Percentiles rank a stretch among this genome's conserved stretches.
phyloP scores from a whole-genome alignment of 768 basidiomycete genomes.

The Kwoniella bestiolae region DNA sequence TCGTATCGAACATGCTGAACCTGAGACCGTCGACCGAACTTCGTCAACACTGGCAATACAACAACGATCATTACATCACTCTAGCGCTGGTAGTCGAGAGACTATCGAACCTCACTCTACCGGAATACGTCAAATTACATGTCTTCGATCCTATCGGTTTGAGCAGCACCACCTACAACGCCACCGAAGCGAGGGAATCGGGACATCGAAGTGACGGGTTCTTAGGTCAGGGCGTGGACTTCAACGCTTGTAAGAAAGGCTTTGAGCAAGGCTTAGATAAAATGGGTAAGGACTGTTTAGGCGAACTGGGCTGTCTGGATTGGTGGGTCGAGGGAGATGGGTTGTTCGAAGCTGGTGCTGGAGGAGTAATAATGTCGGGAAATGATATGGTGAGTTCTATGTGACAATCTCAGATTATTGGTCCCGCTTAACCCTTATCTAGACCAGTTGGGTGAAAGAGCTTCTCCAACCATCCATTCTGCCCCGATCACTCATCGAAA shows the following conservation, averaged over 20 bases:
- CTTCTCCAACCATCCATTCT: constrained; percentile 38
- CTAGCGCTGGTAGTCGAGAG: constrained; percentile 33
- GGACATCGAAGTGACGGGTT: constrained; percentile 34
- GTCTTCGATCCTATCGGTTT: constrained; percentile 47
- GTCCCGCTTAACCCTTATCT: not conserved
- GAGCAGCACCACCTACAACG: constrained; percentile 35
- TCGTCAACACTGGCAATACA: constrained; percentile 47
- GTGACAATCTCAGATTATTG: not conserved
- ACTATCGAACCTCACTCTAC: constrained; percentile 29
- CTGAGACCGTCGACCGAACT: constrained; percentile 45
- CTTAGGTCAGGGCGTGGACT: constrained; percentile 18
- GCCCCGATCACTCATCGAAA: constrained; percentile 22
- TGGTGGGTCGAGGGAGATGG: constrained; percentile 34
- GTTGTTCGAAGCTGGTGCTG: constrained; percentile 35
- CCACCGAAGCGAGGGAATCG: constrained; percentile 22
- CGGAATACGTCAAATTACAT: constrained; percentile 33
- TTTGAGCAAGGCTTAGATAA: not conserved
- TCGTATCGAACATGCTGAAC: constrained; percentile 30
- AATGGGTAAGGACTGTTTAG: constrained; percentile 20
- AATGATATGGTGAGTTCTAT: constrained; percentile 43
- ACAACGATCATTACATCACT: constrained; percentile 42
- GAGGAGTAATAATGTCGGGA: constrained; percentile 40
- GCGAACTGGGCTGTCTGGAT: constrained; percentile 13
- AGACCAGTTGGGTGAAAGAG: constrained; percentile 47
- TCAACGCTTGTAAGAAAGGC: constrained; percentile 11